phyloP scores from a whole-genome alignment of 2,329 filamentous ascomycete species.

The Emmonsia crescens region DNA sequence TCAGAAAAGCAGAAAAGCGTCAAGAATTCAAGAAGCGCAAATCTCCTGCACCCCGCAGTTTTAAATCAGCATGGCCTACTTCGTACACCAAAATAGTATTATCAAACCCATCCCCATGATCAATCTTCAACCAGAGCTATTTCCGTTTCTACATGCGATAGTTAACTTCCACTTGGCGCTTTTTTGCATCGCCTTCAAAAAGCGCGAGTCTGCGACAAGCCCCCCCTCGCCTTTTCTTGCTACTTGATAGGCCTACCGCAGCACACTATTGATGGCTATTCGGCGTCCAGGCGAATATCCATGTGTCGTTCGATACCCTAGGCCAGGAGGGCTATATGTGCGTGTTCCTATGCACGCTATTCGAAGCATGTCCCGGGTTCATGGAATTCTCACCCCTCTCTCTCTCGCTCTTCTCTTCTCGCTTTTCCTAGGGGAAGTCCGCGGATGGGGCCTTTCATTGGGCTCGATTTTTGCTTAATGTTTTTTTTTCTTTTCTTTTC shows the following conservation, averaged over 20 bases:
- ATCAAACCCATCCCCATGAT: background rate
- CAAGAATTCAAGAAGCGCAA: background rate
- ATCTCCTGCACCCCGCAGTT: slow-evolving; percentile 1
- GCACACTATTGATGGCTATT: background rate
- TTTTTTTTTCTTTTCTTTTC: background rate
- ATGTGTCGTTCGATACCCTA: background rate
- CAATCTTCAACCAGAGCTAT: background rate
- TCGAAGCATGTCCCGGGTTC: background rate
- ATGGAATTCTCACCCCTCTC: background rate
- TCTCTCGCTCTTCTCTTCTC: too few relatives aligned
- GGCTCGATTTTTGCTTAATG: too few relatives aligned
- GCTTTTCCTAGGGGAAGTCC: background rate
- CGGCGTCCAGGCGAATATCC: background rate
- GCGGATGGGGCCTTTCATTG: background rate
- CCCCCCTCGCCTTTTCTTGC: background rate
- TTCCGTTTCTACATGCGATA: background rate
- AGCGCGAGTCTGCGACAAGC: background rate
- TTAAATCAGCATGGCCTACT: background rate
- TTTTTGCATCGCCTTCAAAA: background rate
- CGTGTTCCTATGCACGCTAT: background rate
- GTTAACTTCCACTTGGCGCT: background rate
- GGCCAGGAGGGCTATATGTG: background rate
- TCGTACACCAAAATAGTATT: background rate
- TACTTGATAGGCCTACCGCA: background rate
- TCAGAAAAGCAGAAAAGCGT: background rate